These are phyloP conservation scores for Nicotiana sylvestris DNA, from an alignment of 257 asterid species.

Conservation along the genomic window DNA sequence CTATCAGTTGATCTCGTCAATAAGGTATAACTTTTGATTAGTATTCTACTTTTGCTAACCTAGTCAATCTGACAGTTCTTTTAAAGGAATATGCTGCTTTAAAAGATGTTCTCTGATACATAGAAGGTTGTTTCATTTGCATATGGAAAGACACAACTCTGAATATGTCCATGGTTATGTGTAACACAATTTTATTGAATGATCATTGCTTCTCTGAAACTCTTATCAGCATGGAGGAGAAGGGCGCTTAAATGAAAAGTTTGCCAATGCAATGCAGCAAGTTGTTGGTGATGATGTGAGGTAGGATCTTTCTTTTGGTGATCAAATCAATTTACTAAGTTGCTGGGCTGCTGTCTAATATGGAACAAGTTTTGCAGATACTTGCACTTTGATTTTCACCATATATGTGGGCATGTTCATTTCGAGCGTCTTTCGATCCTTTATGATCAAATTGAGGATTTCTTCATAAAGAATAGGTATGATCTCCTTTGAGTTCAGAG, in stretches of 20 bases:
- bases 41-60: neutral
- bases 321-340: neutral
- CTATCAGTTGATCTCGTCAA: conserved; percentile 74
- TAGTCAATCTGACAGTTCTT: neutral
- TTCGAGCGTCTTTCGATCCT: conserved; percentile 88
- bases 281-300: conserved; percentile 63
- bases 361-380: conserved; percentile 47
- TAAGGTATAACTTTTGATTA: conserved; percentile 38
- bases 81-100: neutral
- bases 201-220: neutral
- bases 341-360: conserved; percentile 23
- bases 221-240: conserved; percentile 75
- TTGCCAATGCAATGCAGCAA: conserved; percentile 58
- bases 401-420: conserved; percentile 77
- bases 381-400: conserved; percentile 94
- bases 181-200: neutral
- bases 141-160: neutral
- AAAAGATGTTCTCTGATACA: neutral
- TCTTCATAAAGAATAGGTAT: conserved; percentile 71
- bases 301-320: conserved; percentile 31
- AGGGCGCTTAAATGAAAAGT: conserved; percentile 68
- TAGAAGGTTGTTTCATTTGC: neutral
- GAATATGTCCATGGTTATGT: neutral
- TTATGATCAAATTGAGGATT: conserved; percentile 69
- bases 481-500: neutral